phyloP scores from a whole-genome alignment of 768 basidiomycete species.

The Chiua virens region DNA sequence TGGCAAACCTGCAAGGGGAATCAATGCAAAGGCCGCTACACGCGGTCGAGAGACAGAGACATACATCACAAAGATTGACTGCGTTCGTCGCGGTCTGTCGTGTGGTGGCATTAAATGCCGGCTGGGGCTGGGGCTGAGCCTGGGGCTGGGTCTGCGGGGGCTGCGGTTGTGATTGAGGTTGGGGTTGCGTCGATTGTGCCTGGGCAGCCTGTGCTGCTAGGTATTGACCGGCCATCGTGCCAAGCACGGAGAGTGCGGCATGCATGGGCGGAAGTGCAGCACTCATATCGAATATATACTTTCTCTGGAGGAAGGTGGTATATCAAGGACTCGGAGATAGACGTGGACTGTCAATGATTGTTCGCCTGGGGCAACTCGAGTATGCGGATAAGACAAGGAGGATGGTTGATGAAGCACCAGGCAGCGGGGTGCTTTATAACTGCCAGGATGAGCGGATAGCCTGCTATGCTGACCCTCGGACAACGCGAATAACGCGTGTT shows the following conservation, averaged over 20 bases:
- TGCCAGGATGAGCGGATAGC: conserved; percentile 8
- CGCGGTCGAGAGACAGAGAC: conserved; percentile 15
- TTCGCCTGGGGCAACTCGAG: conserved; percentile 32
- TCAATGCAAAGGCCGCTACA: conserved; percentile 1
- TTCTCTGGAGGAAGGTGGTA: conserved; percentile 7
- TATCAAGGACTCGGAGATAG: conserved; percentile 4
- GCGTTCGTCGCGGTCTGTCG: conserved; percentile 24
- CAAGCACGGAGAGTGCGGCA: conserved; percentile 36
- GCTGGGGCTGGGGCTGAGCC: conserved; percentile 15
- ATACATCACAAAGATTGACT: conserved; percentile 51
- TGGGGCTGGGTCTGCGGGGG: too few relatives aligned
- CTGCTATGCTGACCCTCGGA: conserved; percentile 8
- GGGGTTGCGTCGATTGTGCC: conserved; percentile 26
- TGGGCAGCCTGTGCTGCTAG: conserved; percentile 32
- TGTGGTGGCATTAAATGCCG: conserved; percentile 10
- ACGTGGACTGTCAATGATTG: conserved; percentile 7
- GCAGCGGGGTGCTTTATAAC: conserved; percentile 26
- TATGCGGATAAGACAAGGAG: conserved; percentile 44
- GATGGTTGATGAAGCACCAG: conserved; percentile 29
- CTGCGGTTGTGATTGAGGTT: conserved; percentile 5
- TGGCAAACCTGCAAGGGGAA: conserved; percentile 47
- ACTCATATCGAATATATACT: conserved; percentile 25
- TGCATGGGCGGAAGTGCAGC: conserved; percentile 35
- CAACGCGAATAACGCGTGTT: conserved; percentile 33
- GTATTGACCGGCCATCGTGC: conserved; percentile 37